Evolutionary conservation across 768 basidiomycete genomes (phyloP).

Genomic region (Trametes cinnabarina): DNA sequence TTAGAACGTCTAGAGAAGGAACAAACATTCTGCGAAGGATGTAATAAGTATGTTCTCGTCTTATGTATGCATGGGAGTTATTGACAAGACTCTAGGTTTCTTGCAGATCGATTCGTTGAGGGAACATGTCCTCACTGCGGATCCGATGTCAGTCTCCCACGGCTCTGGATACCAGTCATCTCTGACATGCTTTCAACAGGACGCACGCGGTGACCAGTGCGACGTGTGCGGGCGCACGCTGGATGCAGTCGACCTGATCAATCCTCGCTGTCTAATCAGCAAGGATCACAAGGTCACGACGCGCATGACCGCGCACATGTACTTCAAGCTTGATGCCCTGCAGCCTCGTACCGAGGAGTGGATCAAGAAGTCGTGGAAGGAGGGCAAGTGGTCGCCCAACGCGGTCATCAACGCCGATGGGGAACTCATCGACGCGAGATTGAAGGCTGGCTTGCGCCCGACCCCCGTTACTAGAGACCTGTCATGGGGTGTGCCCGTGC

Average conservation of each 20-base stretch:
- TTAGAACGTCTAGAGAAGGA: constrained; percentile 84
- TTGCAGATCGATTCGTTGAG: constrained; percentile 97
- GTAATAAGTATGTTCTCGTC: constrained; percentile 59
- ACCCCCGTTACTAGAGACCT: constrained; percentile 93
- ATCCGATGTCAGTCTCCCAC: constrained; percentile 57
- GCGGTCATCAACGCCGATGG: constrained; percentile 87
- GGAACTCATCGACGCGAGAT: constrained; percentile 82
- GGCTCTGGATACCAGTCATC: background rate
- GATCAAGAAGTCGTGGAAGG: constrained; percentile 75
- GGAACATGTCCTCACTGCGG: constrained; percentile 95
- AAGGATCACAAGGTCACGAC: constrained; percentile 76
- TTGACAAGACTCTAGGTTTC: constrained; percentile 53
- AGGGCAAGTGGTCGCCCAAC: constrained; percentile 91
- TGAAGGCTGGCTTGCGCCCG: constrained; percentile 82
- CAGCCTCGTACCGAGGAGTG: constrained; percentile 85
- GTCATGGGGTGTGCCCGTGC: constrained; percentile 95
- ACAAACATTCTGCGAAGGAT: constrained; percentile 94
- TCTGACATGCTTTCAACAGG: constrained; percentile 42
- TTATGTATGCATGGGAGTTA: background rate
- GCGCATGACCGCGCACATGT: constrained; percentile 85
- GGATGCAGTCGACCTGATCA: constrained; percentile 89
- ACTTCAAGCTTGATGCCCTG: constrained; percentile 78
- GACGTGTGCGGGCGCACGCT: constrained; percentile 90
- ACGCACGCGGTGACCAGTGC: constrained; percentile 98
- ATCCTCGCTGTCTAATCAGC: constrained; percentile 91